Base-by-base conservation (phyloP, 164 flowering plant species). In the Warburgia ugandensis region DNA sequence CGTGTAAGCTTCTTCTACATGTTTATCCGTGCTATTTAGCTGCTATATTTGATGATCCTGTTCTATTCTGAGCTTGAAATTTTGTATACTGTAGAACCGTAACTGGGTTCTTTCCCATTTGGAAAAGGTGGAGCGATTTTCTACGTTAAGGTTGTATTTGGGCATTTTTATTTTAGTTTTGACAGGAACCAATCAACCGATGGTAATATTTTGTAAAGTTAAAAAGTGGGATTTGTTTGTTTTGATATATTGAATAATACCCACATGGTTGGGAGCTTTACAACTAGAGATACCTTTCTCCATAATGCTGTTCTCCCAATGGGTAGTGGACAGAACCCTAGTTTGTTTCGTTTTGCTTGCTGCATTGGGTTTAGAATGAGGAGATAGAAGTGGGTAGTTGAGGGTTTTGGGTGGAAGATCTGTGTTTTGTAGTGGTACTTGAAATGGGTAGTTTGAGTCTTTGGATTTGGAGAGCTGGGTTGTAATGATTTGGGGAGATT, bases 241-340 rank as follows among this genome's bases (percentile, higher is more conserved):
- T 61, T 68, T 55, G 65, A 56, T 52, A 50, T 49, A 63, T 66
- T 51, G 59, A 68, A 63, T 33, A 54, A 42, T 54, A 62, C 62
- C 54, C 66, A 68, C 61, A 63, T 66, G 71, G 67, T 56, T 35
- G 59, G 21, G 43, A 65, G 75, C 60, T 69, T 68, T 68, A 66
- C 77, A 74, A 73, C 67, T 68, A 63, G 70, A 62, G 73, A 79
- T 76, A 66, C 84, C 69, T 73, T 76, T 58, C 76, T 60, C 68
- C 71, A 62, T 62, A 45, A 68, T 67, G 72, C 72, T 49, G 68
- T 52, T 66, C 40, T 72, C 57, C 62, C 55, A 29, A 27, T 19
- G 29, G 29, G 46, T 25, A 26, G 55, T 30, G 40, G 12, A 56
- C 36, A 19, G 51, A 36, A 52, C 52, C 31, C 54, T 58, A 19